Conservation (phyloP, 352 stramenopile species). For the Globisporangium takayamanum region DNA sequence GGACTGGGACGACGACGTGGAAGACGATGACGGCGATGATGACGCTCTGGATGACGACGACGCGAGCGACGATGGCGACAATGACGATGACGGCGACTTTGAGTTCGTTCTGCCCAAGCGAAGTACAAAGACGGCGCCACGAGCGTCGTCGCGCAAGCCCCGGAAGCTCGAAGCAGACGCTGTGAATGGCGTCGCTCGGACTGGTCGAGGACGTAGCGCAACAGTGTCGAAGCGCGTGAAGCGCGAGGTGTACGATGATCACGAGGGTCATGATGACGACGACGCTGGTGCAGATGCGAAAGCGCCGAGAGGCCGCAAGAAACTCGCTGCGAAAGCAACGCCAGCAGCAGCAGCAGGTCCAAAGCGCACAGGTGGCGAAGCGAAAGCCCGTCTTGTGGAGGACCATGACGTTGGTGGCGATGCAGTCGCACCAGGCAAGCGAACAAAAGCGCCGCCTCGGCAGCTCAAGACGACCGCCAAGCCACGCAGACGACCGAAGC, state of each 20-base stretch:
- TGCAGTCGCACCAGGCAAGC: no score
- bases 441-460: no score
- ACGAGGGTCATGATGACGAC: not conserved
- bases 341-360: conserved; percentile 3
- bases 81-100: conserved; percentile 4
- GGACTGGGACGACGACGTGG: conserved; percentile 8
- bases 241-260: not conserved
- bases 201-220: no score
- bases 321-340: conserved; percentile 10
- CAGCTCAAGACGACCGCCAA: no score
- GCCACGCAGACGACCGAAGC: no score
- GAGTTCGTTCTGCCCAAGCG: not conserved
- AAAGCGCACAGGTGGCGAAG: not conserved
- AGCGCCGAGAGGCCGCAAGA: conserved; percentile 4
- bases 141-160: not conserved
- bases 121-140: not conserved
- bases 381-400: not conserved
- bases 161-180: not conserved
- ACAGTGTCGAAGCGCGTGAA: not conserved
- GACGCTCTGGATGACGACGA: not conserved
- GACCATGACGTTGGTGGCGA: not conserved
- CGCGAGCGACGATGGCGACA: conserved; percentile 1
- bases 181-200: no score
- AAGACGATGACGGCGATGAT: not conserved
- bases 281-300: conserved; percentile 4